Evolutionary conservation across 2,329 filamentous ascomycete species (phyloP).

Genomic region (Claviceps quebecensis): DNA sequence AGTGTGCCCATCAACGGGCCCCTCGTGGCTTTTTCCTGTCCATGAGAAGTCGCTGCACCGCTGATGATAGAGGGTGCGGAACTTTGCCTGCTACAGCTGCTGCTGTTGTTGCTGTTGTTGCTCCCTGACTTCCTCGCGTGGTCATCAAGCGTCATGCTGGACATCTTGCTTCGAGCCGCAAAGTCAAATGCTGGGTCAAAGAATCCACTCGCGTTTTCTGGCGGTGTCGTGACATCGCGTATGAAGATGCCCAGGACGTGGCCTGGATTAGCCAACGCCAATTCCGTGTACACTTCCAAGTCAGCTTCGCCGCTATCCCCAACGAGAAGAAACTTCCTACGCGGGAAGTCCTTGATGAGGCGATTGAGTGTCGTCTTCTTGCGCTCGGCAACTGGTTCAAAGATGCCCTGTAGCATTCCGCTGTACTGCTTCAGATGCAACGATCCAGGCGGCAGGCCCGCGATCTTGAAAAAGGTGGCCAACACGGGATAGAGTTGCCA

Average conservation of each 20-base stretch:
- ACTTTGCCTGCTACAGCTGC: slow-evolving; percentile 12
- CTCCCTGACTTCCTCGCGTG: slow-evolving; percentile 1
- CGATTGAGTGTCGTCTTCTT: slow-evolving; percentile 81
- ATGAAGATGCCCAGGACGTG: slow-evolving; percentile 83
- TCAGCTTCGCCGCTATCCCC: slow-evolving; percentile 96
- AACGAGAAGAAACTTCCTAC: slow-evolving; percentile 77
- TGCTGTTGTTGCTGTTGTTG: background rate
- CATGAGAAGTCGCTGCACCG: background rate
- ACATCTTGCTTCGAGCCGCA: slow-evolving; percentile 11
- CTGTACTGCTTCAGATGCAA: slow-evolving; percentile 94
- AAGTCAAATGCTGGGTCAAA: slow-evolving; percentile 50
- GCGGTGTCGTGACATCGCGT: slow-evolving; percentile 78
- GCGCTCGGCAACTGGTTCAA: slow-evolving; percentile 88
- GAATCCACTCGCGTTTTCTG: slow-evolving; percentile 52
- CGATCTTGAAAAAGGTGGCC: slow-evolving; percentile 67
- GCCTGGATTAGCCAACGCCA: slow-evolving; percentile 72
- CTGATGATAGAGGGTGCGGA: slow-evolving; percentile 7
- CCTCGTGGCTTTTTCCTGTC: slow-evolving; percentile 13
- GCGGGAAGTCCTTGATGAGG: slow-evolving; percentile 78
- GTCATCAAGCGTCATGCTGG: slow-evolving; percentile 14
- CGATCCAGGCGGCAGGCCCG: slow-evolving; percentile 71
- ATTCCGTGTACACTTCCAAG: slow-evolving; percentile 89
- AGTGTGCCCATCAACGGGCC: slow-evolving; percentile 39
- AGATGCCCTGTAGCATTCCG: slow-evolving; percentile 95
- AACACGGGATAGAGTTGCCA: slow-evolving; percentile 94